phyloP scores from a whole-genome alignment of 257 asterid genomes.

The Nicotiana noctiflora region DNA sequence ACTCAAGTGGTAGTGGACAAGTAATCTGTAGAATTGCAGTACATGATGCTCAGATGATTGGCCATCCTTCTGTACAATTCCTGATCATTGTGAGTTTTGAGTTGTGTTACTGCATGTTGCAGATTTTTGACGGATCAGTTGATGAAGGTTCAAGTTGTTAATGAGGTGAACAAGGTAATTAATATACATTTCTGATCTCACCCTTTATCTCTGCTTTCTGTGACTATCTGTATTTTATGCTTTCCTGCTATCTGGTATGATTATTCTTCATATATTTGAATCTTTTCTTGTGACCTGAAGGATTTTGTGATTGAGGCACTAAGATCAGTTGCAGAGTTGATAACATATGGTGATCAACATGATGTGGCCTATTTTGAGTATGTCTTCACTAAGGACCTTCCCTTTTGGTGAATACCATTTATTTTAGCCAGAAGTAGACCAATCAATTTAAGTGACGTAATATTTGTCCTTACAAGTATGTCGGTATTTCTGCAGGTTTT shows the following conservation, averaged over 20 bases:
- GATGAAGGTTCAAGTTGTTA: constrained; percentile 69
- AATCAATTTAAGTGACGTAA: neutral
- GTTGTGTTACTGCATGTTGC: constrained; percentile 13
- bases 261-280: neutral
- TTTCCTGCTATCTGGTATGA: neutral
- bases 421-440: neutral
- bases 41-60: constrained; percentile 1
- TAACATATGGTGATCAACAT: constrained; percentile 96
- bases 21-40: neutral
- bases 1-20: neutral
- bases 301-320: constrained; percentile 91
- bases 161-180: constrained; percentile 87
- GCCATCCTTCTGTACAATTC: neutral
- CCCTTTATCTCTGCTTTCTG: constrained; percentile 1
- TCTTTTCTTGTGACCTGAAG: constrained; percentile 33
- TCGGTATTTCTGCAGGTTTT: constrained; percentile 45
- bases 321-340: constrained; percentile 89
- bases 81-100: neutral
- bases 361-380: constrained; percentile 91
- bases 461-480: neutral
- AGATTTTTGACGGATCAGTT: constrained; percentile 79
- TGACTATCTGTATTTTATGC: neutral
- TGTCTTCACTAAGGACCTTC: constrained; percentile 16
- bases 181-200: constrained; percentile 16
- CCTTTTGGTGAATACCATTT: constrained; percentile 14